Base-by-base conservation (phyloP, 306 rosid genomes). In the Cicer pinnatifidum region DNA sequence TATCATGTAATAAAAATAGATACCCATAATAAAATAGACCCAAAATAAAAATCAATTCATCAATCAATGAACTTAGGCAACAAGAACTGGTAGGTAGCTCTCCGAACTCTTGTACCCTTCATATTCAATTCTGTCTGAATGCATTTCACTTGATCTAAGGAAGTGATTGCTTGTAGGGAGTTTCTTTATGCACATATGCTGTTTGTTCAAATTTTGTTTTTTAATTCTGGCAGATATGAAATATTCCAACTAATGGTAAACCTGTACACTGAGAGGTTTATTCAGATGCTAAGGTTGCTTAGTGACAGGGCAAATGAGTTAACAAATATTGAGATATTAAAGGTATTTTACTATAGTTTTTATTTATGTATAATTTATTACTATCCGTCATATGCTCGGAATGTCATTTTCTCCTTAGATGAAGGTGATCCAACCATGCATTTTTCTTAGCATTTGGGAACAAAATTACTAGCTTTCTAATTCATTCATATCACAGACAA, bases 211-310 rank as follows among this genome's bases (percentile, higher is more conserved):
- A 82, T 70, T 67, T 70, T 23, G 72, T 77, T 60, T 77, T 84
- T 46, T 56, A 17, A 52, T 70, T 75, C 69, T 72, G 81, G 83
- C 92, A 94, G 99, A 91, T 94, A 91, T 73, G 99, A 89, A 82
- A 91, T 94, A 84, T 94, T 94, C 84, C 99, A 94, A 79, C 86
- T 94, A 69, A 86, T 91, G 97, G 97, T 94, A 82, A 94, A 91
- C 75, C 87, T 94, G 76, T 94, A 94, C 78, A 91, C 97, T 1
- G 99, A 94, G 86, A 86, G 99, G 81, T 94, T 94, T 73, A 92
- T 85, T 86, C 99, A 91, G 89, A 89, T 94, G 96, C 99, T 94
- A 67, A 87, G 97, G 86, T 78, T 91, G 77, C 91, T 94, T 38
- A 91, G 99, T 50, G 99, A 94, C 84, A 88, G 96, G 76, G 92